Evolutionary conservation across 345 rosid genomes (phyloP).

Genomic region (Bruguiera parviflora): DNA sequence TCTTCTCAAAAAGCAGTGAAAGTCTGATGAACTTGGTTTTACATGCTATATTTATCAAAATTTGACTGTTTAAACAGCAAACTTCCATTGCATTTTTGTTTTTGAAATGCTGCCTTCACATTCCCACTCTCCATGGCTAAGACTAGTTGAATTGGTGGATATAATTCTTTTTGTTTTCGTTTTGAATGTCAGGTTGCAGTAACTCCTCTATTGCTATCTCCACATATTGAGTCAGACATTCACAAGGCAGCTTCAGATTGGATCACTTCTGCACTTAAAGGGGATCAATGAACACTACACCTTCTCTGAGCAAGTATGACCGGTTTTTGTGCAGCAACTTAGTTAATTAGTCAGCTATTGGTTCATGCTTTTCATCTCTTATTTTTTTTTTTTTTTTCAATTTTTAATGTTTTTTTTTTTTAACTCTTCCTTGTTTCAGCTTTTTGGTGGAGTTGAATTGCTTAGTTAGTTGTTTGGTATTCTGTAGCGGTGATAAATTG

Average conservation of each 20-base stretch:
- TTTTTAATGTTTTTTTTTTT: background rate
- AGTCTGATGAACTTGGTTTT: background rate
- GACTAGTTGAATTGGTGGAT: background rate
- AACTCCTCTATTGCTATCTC: constrained; percentile 50
- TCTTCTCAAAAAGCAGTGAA: background rate
- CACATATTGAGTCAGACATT: constrained; percentile 30
- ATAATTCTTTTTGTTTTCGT: background rate
- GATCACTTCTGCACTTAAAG: constrained; percentile 46
- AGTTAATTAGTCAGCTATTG: constrained; percentile 8
- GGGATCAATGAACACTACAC: constrained; percentile 31
- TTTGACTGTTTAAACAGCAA: background rate
- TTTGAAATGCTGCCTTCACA: background rate
- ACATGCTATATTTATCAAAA: background rate
- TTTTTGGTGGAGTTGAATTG: constrained; percentile 15
- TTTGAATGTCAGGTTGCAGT: constrained; percentile 54
- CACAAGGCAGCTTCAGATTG: constrained; percentile 57
- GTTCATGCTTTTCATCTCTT: background rate
- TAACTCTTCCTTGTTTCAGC: background rate
- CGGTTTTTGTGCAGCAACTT: constrained; percentile 3
- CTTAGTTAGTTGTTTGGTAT: constrained; percentile 6
- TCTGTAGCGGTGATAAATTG: constrained; percentile 3
- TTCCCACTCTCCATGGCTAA: background rate
- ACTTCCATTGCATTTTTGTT: background rate
- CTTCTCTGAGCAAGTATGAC: background rate
- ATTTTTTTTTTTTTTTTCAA: background rate